A percentile compares a stretch with the other conserved stretches of the same genome.
These are phyloP conservation scores for Neofusicoccum sp. DNA, from an alignment of 2,329 filamentous ascomycete species.

Conservation along the genomic window DNA sequence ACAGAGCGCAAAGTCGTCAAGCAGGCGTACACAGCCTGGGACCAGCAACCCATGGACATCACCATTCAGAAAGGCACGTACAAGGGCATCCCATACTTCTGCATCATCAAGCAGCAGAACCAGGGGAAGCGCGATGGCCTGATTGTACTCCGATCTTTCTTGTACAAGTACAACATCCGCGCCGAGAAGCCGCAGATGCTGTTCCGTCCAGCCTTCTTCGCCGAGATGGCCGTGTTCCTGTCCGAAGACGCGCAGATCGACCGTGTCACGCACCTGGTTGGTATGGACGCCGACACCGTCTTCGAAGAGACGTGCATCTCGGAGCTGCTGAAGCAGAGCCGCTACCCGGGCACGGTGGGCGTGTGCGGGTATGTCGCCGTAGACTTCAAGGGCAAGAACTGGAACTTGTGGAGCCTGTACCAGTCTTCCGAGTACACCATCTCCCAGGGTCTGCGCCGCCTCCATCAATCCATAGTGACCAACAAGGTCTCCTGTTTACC, in stretches of 20 bases:
- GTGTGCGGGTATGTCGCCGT: slow-evolving; percentile 52
- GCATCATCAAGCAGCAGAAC: slow-evolving; percentile 51
- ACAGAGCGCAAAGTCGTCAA: slow-evolving; percentile 28
- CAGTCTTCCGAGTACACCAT: slow-evolving; percentile 47
- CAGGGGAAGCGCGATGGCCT: slow-evolving; percentile 52
- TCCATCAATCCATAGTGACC: slow-evolving; percentile 51
- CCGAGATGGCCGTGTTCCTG: slow-evolving; percentile 19
- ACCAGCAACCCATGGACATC: slow-evolving; percentile 34
- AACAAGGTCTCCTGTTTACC: slow-evolving; percentile 52
- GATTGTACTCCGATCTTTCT: slow-evolving; percentile 50
- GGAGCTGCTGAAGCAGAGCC: slow-evolving; percentile 45
- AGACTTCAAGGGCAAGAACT: slow-evolving; percentile 44
- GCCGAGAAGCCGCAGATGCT: slow-evolving; percentile 28
- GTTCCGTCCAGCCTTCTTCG: slow-evolving; percentile 20
- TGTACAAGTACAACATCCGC: slow-evolving; percentile 50
- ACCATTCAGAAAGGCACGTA: slow-evolving; percentile 44
- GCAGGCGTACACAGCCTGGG: slow-evolving; percentile 43
- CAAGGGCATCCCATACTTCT: slow-evolving; percentile 47
- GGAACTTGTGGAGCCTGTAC: slow-evolving; percentile 43
- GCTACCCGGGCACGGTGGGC: slow-evolving; percentile 42
- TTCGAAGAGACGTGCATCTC: slow-evolving; percentile 48
- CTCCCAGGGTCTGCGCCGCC: slow-evolving; percentile 38
- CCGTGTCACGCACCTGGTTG: slow-evolving; percentile 19
- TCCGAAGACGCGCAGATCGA: slow-evolving; percentile 19
- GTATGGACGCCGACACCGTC: slow-evolving; percentile 41